Conservation (phyloP, 805 yeast genomes). For the Nakazawaea holstii region DNA sequence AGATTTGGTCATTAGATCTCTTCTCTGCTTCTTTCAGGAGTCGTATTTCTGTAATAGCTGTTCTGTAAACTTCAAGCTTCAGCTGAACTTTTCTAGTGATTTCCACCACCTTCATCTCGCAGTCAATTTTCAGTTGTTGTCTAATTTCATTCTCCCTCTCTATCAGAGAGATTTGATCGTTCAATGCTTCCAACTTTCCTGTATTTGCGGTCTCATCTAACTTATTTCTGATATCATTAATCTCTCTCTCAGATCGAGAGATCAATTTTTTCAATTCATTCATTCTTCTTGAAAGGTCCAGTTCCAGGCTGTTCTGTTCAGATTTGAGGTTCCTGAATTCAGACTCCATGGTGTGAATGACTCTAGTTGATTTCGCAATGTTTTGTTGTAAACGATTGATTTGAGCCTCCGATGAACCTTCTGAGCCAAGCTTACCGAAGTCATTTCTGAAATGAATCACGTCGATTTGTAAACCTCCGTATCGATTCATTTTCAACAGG, state of each 20-base stretch:
- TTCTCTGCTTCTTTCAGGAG: slow-evolving; percentile 16
- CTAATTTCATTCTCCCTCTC: slow-evolving; percentile 23
- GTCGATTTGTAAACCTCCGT: slow-evolving; percentile 44
- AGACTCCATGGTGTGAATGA: slow-evolving; percentile 7
- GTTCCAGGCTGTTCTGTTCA: slow-evolving; percentile 16
- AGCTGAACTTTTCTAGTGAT: not conserved
- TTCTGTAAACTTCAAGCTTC: slow-evolving; percentile 10
- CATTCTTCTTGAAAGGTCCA: slow-evolving; percentile 15
- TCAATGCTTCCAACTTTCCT: slow-evolving; percentile 29
- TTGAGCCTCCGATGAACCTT: slow-evolving; percentile 6
- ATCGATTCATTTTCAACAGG: slow-evolving; percentile 32
- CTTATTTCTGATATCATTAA: slow-evolving; percentile 29
- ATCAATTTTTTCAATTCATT: slow-evolving; percentile 14
- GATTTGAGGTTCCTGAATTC: slow-evolving; percentile 6
- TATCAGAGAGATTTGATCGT: slow-evolving; percentile 26
- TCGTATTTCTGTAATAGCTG: slow-evolving; percentile 11
- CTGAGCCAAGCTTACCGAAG: slow-evolving; percentile 7
- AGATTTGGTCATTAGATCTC: slow-evolving; percentile 18
- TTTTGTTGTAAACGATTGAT: slow-evolving; percentile 14
- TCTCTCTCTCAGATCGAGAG: slow-evolving; percentile 15
- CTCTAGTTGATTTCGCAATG: slow-evolving; percentile 15
- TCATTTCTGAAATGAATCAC: slow-evolving; percentile 38
- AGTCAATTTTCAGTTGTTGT: slow-evolving; percentile 17
- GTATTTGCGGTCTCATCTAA: slow-evolving; percentile 40
- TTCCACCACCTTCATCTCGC: not conserved